These are phyloP conservation scores for Delphinella strobiligena DNA, from an alignment of 2,329 filamentous ascomycete species.

Conservation along the genomic window DNA sequence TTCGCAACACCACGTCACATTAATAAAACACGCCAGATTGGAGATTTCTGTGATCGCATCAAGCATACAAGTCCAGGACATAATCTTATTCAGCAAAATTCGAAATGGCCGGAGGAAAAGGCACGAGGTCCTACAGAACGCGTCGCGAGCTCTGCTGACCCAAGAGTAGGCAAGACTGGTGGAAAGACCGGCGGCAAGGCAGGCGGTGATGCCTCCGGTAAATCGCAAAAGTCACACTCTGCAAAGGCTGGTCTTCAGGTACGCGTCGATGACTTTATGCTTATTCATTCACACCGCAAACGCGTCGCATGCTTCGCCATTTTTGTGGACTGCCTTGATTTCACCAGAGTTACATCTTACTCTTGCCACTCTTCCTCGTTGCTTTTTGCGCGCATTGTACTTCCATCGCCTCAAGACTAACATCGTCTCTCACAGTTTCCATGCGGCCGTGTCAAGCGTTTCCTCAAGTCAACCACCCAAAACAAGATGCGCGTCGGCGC, in stretches of 20 bases:
- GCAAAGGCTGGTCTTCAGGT: constrained; percentile 93
- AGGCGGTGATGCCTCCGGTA: constrained; percentile 56
- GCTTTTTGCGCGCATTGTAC: not conserved
- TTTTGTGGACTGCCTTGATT: not conserved
- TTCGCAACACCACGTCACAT: constrained; percentile 4
- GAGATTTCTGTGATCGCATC: constrained; percentile 7
- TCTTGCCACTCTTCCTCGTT: too few species aligned
- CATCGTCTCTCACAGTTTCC: constrained; percentile 58
- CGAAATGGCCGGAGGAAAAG: constrained; percentile 75
- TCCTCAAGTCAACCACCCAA: constrained; percentile 97
- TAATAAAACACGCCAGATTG: constrained; percentile 7
- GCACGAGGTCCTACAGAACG: constrained; percentile 54
- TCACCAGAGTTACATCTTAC: too few species aligned
- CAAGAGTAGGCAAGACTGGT: constrained; percentile 44
- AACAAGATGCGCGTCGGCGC: constrained; percentile 99
- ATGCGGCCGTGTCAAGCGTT: constrained; percentile 99
- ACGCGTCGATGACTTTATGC: constrained; percentile 32
- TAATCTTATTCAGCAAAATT: constrained; percentile 6
- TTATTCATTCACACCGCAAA: too few species aligned
- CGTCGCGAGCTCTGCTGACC: constrained; percentile 17
- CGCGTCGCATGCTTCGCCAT: constrained; percentile 3
- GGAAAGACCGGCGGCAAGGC: constrained; percentile 85
- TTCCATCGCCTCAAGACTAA: not conserved
- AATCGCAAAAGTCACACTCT: constrained; percentile 87
- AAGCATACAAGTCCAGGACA: not conserved